Evolutionary conservation across 2,329 filamentous ascomycete genomes (phyloP).

Genomic region (Pseudogymnoascus sp.): DNA sequence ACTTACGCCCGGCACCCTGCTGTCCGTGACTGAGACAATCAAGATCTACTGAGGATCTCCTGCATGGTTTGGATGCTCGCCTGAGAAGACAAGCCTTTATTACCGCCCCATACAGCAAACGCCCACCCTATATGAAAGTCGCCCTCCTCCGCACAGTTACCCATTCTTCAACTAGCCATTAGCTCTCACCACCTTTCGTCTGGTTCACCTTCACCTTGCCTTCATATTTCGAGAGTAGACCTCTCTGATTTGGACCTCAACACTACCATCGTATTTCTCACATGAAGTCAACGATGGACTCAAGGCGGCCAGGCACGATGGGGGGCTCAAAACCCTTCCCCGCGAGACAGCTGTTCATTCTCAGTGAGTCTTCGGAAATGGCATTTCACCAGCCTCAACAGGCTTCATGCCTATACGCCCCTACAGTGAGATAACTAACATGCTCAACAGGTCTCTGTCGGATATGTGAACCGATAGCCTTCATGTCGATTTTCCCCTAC

Average conservation of each 20-base stretch:
- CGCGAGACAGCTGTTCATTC: constrained; percentile 39
- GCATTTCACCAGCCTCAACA: neutral
- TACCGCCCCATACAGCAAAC: neutral
- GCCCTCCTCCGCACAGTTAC: neutral
- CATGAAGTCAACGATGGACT: neutral
- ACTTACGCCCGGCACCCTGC: neutral
- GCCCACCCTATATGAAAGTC: neutral
- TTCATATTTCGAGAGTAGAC: neutral
- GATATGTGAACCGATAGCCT: constrained; percentile 97
- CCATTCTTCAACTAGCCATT: neutral
- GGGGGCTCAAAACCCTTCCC: constrained; percentile 29
- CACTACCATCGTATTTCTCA: neutral
- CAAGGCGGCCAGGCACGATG: constrained; percentile 18
- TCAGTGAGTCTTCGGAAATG: constrained; percentile 32
- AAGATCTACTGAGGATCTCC: neutral
- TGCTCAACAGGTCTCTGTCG: constrained; percentile 67
- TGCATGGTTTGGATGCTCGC: neutral
- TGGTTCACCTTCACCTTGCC: neutral
- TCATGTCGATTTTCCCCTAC: constrained; percentile 99
- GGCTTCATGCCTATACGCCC: neutral
- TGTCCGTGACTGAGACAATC: neutral
- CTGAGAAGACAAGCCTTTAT: constrained; percentile 2
- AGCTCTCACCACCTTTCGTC: neutral
- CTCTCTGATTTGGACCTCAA: neutral
- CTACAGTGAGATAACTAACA: neutral